phyloP scores from a whole-genome alignment of 805 yeast genomes.

The Candida morakotiae region DNA sequence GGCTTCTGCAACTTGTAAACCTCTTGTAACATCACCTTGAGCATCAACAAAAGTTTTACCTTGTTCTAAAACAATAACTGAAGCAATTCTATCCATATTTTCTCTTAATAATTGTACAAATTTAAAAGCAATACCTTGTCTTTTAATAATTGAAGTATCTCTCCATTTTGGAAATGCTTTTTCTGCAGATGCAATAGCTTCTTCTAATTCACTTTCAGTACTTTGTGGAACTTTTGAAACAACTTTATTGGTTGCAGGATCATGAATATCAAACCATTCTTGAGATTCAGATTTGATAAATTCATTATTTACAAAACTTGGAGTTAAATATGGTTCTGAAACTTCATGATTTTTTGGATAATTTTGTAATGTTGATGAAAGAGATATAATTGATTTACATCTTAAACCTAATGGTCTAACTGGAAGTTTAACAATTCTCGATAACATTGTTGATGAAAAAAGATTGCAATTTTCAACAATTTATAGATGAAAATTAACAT shows the following conservation, averaged over 20 bases:
- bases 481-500: too few relatives aligned
- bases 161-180: slow-evolving; percentile 59
- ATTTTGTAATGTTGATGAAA: slow-evolving; percentile 28
- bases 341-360: slow-evolving; percentile 41
- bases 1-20: slow-evolving; percentile 75
- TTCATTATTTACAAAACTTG: slow-evolving; percentile 49
- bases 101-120: slow-evolving; percentile 59
- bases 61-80: slow-evolving; percentile 45
- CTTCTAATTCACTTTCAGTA: slow-evolving; percentile 59
- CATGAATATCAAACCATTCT: slow-evolving; percentile 65
- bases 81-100: slow-evolving; percentile 67
- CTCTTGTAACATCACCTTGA: slow-evolving; percentile 67
- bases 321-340: slow-evolving; percentile 45
- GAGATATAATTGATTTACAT: slow-evolving; percentile 11
- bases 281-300: slow-evolving; percentile 46
- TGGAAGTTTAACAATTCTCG: background rate
- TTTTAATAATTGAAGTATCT: slow-evolving; percentile 52
- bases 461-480: too few relatives aligned
- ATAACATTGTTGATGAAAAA: slow-evolving; percentile 3
- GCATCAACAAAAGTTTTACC: slow-evolving; percentile 78
- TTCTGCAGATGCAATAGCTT: slow-evolving; percentile 62
- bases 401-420: slow-evolving; percentile 6
- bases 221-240: slow-evolving; percentile 70
- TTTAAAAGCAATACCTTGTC: slow-evolving; percentile 71
- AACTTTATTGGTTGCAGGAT: slow-evolving; percentile 69